Percentiles rank a stretch among this genome's conserved stretches.
Evolutionary conservation across 2,329 filamentous ascomycete genomes (phyloP).

Genomic region (Cryphonectria japonica): DNA sequence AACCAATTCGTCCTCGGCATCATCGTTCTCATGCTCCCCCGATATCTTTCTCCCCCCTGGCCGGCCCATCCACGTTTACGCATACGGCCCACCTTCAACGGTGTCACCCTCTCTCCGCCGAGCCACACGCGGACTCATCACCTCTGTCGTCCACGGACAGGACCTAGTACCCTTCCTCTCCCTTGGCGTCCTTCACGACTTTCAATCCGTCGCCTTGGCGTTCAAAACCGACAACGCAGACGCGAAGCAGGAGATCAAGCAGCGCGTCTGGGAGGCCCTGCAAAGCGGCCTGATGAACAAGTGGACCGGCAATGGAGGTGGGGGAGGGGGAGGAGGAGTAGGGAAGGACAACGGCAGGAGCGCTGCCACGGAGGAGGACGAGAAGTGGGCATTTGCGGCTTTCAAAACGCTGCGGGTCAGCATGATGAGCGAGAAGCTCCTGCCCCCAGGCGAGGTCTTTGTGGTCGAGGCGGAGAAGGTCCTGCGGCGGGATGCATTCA

Average conservation of each 20-base stretch:
- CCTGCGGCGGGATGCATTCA: conserved; percentile 68
- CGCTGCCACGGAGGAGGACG: background rate
- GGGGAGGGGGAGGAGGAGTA: conserved; percentile 25
- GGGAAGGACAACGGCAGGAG: background rate
- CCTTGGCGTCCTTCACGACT: conserved; percentile 73
- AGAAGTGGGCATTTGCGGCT: conserved; percentile 68
- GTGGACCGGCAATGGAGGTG: conserved; percentile 56
- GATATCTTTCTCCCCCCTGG: conserved; percentile 63
- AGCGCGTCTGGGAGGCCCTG: conserved; percentile 67
- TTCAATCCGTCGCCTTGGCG: conserved; percentile 71
- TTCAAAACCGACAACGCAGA: conserved; percentile 73
- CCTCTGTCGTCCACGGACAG: conserved; percentile 72
- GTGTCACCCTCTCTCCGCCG: conserved; percentile 72
- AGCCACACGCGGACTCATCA: conserved; percentile 74
- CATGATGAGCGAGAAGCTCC: conserved; percentile 71
- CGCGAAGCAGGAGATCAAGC: conserved; percentile 68
- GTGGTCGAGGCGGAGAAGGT: conserved; percentile 70
- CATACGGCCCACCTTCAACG: conserved; percentile 75
- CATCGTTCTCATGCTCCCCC: conserved; percentile 30
- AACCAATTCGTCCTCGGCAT: conserved; percentile 22
- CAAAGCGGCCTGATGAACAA: conserved; percentile 64
- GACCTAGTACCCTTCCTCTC: conserved; percentile 77
- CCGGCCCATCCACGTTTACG: conserved; percentile 77
- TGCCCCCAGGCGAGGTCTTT: conserved; percentile 79
- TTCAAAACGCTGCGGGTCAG: conserved; percentile 67